These are phyloP conservation scores for Croton laevigatus DNA, from an alignment of 441 rosid species.

Conservation along the genomic window DNA sequence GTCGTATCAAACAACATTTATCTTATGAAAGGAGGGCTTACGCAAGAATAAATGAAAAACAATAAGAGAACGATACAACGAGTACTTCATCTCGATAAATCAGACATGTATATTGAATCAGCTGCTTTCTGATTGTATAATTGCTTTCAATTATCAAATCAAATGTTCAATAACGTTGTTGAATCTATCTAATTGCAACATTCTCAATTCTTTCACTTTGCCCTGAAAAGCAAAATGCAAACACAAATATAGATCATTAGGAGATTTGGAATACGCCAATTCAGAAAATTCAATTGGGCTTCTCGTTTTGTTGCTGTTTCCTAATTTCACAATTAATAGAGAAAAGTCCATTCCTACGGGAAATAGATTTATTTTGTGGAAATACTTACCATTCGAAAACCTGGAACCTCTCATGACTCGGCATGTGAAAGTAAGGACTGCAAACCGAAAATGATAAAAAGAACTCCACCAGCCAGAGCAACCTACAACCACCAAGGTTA, in stretches of 20 bases:
- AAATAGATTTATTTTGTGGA: neutral
- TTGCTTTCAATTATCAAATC: constrained; percentile 9
- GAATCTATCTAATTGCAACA: neutral
- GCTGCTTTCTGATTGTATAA: constrained; percentile 8
- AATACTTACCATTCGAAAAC: constrained; percentile 24
- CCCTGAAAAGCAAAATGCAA: constrained; percentile 8
- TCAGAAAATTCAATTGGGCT: neutral
- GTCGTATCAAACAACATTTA: neutral
- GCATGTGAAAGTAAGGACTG: constrained; percentile 76
- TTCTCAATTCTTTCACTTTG: neutral
- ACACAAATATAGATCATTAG: neutral
- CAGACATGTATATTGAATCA: neutral
- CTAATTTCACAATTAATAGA: neutral
- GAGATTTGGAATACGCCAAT: neutral
- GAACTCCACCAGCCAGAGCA: constrained; percentile 84
- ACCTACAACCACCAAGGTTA: constrained; percentile 47
- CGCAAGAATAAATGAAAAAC: constrained; percentile 3
- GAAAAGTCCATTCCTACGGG: no score
- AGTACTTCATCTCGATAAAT: constrained; percentile 3
- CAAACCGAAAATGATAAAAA: constrained; percentile 80
- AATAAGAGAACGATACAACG: neutral
- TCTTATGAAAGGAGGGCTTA: neutral
- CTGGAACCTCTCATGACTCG: constrained; percentile 29
- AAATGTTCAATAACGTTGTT: constrained; percentile 11
- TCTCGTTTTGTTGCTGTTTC: neutral